phyloP scores from a whole-genome alignment of 2,329 filamentous ascomycete species.

The Arachnopeziza araneosa region DNA sequence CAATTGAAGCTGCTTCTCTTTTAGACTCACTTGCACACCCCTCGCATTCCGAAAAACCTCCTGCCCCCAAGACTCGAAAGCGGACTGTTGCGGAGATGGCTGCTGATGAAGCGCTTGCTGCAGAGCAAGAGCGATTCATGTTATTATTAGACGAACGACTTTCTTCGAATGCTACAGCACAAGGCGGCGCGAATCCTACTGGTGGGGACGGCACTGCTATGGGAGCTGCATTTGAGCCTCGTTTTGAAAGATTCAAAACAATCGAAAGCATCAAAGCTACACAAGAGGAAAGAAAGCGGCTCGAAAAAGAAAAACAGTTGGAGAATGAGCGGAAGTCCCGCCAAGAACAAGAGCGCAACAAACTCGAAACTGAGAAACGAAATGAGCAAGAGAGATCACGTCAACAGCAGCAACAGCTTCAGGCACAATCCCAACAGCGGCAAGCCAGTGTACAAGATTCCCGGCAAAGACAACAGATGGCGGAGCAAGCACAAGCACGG shows the following conservation, averaged over 20 bases:
- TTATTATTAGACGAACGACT: constrained; percentile 83
- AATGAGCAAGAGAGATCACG: constrained; percentile 28
- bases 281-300: constrained; percentile 69
- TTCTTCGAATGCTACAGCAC: constrained; percentile 52
- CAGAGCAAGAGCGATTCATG: constrained; percentile 88
- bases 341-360: constrained; percentile 42
- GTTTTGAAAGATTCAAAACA: constrained; percentile 88
- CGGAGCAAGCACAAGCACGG: constrained; percentile 25
- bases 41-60: constrained; percentile 69
- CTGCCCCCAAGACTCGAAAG: constrained; percentile 84
- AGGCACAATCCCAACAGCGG: constrained; percentile 31
- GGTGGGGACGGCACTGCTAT: constrained; percentile 69
- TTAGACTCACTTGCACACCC: constrained; percentile 70
- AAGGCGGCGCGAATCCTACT: constrained; percentile 50
- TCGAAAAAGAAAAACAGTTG: constrained; percentile 64
- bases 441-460: constrained; percentile 34
- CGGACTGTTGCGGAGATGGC: constrained; percentile 91
- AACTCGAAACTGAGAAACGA: constrained; percentile 30
- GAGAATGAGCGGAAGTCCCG: constrained; percentile 42
- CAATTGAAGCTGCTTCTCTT: constrained; percentile 64
- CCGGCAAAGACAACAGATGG: constrained; percentile 27
- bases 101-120: constrained; percentile 86
- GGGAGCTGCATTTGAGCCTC: constrained; percentile 70
- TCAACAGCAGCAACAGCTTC: constrained; percentile 26
- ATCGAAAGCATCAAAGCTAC: constrained; percentile 78